These are phyloP conservation scores for Lenzites betulinus DNA, from an alignment of 768 basidiomycete genomes.

Conservation along the genomic window DNA sequence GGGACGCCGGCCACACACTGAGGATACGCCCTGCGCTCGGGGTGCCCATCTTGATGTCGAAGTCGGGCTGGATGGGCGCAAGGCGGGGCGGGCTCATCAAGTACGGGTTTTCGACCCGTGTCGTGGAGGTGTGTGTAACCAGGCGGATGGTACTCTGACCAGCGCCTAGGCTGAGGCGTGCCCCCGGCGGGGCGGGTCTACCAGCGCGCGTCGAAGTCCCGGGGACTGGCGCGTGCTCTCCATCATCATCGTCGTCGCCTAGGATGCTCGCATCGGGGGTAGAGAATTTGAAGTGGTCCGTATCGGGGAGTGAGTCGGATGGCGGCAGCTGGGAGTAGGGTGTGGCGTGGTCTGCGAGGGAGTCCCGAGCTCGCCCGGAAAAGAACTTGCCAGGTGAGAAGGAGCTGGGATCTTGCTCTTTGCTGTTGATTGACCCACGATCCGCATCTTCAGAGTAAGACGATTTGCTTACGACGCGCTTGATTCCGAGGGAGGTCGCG, in stretches of 20 bases:
- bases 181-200: conserved; percentile 58
- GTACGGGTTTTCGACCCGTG: conserved; percentile 14
- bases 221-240: conserved; percentile 50
- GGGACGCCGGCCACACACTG: conserved; percentile 47
- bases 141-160: conserved; percentile 48
- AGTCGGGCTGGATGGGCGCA: conserved; percentile 63
- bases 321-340: conserved; percentile 23
- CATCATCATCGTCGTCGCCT: conserved; percentile 7
- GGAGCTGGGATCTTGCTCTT: conserved; percentile 14
- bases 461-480: conserved; percentile 40
- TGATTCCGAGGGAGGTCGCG: conserved; percentile 75
- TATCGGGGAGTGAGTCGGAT: conserved; percentile 20
- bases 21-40: conserved; percentile 38
- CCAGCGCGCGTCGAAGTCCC: conserved; percentile 61
- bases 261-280: conserved; percentile 33
- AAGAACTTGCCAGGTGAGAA: conserved; percentile 26
- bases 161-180: conserved; percentile 58
- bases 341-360: conserved; percentile 20
- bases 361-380: conserved; percentile 13
- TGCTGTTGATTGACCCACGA: conserved; percentile 25
- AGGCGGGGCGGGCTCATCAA: conserved; percentile 58
- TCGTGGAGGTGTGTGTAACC: conserved; percentile 34
- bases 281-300: conserved; percentile 47
- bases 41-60: conserved; percentile 65
- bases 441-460: conserved; percentile 28